phyloP scores from a whole-genome alignment of 805 yeast genomes.

The Lipomyces kockii region DNA sequence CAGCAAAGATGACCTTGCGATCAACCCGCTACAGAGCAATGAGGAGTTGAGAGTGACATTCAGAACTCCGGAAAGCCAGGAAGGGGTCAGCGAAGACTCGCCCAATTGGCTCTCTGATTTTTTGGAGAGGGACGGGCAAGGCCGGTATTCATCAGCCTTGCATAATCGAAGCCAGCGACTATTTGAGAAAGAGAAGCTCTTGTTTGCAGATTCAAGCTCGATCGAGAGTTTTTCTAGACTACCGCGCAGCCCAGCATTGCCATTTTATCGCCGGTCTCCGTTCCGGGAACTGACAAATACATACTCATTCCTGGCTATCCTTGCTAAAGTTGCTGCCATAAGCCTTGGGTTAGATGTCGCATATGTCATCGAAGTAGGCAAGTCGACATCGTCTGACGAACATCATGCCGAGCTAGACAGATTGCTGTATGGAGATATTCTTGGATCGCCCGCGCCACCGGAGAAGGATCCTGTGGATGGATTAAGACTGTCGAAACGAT shows the following conservation, averaged over 20 bases:
- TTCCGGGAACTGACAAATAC: slow-evolving; percentile 8
- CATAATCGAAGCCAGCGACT: not conserved
- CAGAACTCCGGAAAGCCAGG: not conserved
- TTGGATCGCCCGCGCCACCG: slow-evolving; percentile 11
- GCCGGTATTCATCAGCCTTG: not conserved
- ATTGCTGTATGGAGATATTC: slow-evolving; percentile 10
- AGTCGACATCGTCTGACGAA: slow-evolving; percentile 7
- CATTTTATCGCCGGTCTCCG: not conserved
- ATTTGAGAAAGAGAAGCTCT: not conserved
- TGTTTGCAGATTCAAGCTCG: not conserved
- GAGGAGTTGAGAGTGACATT: not conserved
- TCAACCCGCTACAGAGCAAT: not conserved
- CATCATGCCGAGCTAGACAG: slow-evolving; percentile 2
- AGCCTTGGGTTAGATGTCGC: slow-evolving; percentile 15
- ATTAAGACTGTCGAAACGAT: not conserved
- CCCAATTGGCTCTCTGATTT: not conserved
- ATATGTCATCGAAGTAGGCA: slow-evolving; percentile 11
- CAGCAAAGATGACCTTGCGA: not conserved
- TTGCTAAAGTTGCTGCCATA: slow-evolving; percentile 17
- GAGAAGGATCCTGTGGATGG: slow-evolving; percentile 8
- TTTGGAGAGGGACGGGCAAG: not conserved
- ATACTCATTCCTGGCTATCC: slow-evolving; percentile 8
- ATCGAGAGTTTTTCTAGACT: not conserved
- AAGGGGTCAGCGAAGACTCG: not conserved
- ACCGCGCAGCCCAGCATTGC: not conserved